Evolutionary conservation across 2,329 filamentous ascomycete genomes (phyloP), one percentile per base, ranked within the genome.

Genomic region (Boeremia lycopersici): DNA sequence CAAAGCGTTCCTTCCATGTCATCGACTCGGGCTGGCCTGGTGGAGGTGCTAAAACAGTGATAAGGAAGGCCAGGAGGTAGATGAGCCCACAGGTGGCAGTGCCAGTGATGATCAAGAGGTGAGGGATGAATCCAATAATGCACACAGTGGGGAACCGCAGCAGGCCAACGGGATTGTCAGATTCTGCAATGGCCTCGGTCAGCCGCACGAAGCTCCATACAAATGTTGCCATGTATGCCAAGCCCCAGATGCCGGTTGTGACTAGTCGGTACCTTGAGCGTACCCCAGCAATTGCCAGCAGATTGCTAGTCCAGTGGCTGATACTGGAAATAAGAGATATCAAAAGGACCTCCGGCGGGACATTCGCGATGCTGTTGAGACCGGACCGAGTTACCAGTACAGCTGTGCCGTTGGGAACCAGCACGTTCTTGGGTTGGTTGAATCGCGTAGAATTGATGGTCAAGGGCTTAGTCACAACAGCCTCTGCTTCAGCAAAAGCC

Each of bases 401-500:
- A 9, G 78, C 76, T 11, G 77, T 74, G 39, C 82, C 79, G 48
- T 82, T 72, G 17, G 77, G 78, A 1, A 79, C 68, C 38, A 71
- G 68, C 5, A 73, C 60, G n/a, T 69, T 62, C 38, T 67, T 71
- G 1, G 71, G 64, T 28, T 74, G 79, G 44, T 65, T 67, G 47
- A 82, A 70, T 60, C 79, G 68, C 23, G 82, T 80, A 66, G 90
- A 88, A 0, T 88, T 86, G 74, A 92, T 85, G 11, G 88, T 88
- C 12, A 96, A 83, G 45, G 92, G 89, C 61, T 88, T 90, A 64
- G 87, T 88, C 40, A 97, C 87, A 60, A 93, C 89, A 28, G 90
- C 89, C 73, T 99, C 95, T 8, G 93, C 93, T 75, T 99, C 95
- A 10, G 93, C 91, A 77, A 98, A 99, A 2, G 93, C 93, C 8